These are phyloP conservation scores for Pittosporum tobira DNA, from an alignment of 129 eudicot genomes.

Conservation along the genomic window DNA sequence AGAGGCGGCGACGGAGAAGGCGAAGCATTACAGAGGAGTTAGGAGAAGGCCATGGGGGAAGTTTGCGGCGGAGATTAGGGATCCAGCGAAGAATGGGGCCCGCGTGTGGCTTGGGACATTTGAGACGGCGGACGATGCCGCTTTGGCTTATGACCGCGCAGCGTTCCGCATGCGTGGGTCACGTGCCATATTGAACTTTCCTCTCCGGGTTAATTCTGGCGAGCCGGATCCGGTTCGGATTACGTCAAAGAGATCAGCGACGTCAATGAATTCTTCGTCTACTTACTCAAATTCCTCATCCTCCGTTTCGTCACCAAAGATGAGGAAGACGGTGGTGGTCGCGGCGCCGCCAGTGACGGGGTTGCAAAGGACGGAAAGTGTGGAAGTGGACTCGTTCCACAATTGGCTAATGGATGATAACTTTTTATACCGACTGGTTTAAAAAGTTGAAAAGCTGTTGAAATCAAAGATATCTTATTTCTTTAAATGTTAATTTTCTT, in stretches of 20 bases:
- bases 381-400: conserved; percentile 6
- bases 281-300: conserved; percentile 17
- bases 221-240: conserved; percentile 80
- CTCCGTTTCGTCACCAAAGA: conserved; percentile 33
- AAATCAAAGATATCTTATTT: too few relatives aligned
- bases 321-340: conserved; percentile 27
- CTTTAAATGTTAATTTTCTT: too few relatives aligned
- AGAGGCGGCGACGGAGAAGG: conserved; percentile 12
- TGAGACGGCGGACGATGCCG: conserved; percentile 85
- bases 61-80: conserved; percentile 83
- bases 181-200: conserved; percentile 72
- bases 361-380: conserved; percentile 4
- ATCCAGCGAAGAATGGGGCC: conserved; percentile 82
- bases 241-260: conserved; percentile 34
- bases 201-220: conserved; percentile 62
- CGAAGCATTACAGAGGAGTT: conserved; percentile 65
- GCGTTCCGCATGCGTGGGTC: conserved; percentile 80
- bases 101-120: conserved; percentile 83
- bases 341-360: conserved; percentile 1
- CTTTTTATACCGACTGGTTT: background rate
- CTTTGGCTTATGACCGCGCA: conserved; percentile 67
- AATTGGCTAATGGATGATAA: conserved; percentile 6
- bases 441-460: too few relatives aligned
- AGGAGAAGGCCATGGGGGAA: conserved; percentile 83
- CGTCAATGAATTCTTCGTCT: conserved; percentile 16